Conservation (phyloP, 1,284 basidiomycete genomes). For the Vanrija pseudolonga region DNA sequence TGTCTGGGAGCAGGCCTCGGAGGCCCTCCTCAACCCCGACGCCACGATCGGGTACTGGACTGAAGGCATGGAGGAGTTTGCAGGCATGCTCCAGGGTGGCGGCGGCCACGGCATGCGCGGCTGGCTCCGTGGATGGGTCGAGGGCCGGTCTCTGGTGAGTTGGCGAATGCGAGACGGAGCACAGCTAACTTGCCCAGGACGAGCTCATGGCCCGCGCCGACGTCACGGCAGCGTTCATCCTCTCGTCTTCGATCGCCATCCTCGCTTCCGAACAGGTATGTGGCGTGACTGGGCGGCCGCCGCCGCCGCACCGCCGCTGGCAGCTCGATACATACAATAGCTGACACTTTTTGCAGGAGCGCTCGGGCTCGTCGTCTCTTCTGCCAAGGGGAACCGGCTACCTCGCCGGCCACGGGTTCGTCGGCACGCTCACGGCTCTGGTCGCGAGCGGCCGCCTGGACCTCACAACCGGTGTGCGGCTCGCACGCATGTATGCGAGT, state of each 20-base stretch:
- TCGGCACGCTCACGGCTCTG: slow-evolving; percentile 45
- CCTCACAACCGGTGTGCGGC: slow-evolving; percentile 40
- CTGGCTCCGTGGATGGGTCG: slow-evolving; percentile 47
- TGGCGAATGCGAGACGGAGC: neutral
- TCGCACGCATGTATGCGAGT: slow-evolving; percentile 41
- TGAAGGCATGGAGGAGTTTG: slow-evolving; percentile 40
- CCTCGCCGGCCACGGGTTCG: slow-evolving; percentile 47
- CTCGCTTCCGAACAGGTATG: slow-evolving; percentile 43
- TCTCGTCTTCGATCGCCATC: slow-evolving; percentile 46
- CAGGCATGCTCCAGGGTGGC: slow-evolving; percentile 23
- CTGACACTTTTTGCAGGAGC: slow-evolving; percentile 23
- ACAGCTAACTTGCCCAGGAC: slow-evolving; percentile 27
- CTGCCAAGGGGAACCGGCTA: slow-evolving; percentile 40
- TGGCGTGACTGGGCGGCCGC: neutral
- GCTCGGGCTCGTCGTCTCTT: slow-evolving; percentile 25
- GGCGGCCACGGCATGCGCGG: slow-evolving; percentile 30
- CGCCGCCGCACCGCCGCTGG: too few relatives aligned
- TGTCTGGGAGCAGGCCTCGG: slow-evolving; percentile 46
- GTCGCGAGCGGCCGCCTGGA: slow-evolving; percentile 45
- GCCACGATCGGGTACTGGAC: slow-evolving; percentile 43
- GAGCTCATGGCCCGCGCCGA: slow-evolving; percentile 46
- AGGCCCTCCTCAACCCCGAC: slow-evolving; percentile 42
- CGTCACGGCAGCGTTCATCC: slow-evolving; percentile 47
- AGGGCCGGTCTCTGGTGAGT: slow-evolving; percentile 41
- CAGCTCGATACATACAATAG: too few relatives aligned